A percentile compares a stretch with the other conserved stretches of the same genome.
Evolutionary conservation across 2,329 filamentous ascomycete species (phyloP).

Genomic region (Anisogramma anomala): DNA sequence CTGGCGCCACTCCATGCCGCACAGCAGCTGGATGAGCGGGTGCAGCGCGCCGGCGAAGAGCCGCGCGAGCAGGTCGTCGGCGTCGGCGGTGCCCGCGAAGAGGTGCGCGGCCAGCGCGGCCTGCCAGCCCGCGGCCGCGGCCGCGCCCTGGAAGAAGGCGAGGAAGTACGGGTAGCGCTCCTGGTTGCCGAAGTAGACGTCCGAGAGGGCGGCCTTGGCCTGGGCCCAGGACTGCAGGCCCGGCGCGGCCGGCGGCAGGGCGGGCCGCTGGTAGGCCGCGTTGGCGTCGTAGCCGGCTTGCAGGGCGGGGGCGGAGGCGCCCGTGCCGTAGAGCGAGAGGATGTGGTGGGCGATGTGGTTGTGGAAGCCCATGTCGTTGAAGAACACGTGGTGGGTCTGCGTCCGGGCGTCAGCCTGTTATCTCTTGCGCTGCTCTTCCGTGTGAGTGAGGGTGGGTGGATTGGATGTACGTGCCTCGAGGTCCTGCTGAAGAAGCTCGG

Average conservation of each 20-base stretch:
- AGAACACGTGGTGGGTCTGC: slow-evolving; percentile 62
- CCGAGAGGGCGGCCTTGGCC: too few relatives aligned
- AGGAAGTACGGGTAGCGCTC: slow-evolving; percentile 62
- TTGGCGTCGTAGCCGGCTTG: slow-evolving; percentile 55
- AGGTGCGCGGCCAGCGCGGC: slow-evolving; percentile 53
- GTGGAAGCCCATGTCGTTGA: slow-evolving; percentile 65
- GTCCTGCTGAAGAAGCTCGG: slow-evolving; percentile 64
- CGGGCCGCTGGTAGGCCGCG: slow-evolving; percentile 51
- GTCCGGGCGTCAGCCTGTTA: not conserved
- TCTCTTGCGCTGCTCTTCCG: too few relatives aligned
- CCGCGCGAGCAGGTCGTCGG: slow-evolving; percentile 57
- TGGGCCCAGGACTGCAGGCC: slow-evolving; percentile 44
- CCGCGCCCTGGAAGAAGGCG: slow-evolving; percentile 62
- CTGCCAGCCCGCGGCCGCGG: slow-evolving; percentile 49
- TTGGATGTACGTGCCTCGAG: slow-evolving; percentile 37
- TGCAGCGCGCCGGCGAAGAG: slow-evolving; percentile 56
- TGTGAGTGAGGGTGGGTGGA: not conserved
- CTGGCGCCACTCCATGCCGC: slow-evolving; percentile 71
- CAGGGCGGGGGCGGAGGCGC: slow-evolving; percentile 49
- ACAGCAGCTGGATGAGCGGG: slow-evolving; percentile 75
- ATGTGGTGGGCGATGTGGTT: slow-evolving; percentile 72
- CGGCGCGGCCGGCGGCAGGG: slow-evolving; percentile 35
- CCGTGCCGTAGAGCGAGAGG: slow-evolving; percentile 64
- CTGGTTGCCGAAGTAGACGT: slow-evolving; percentile 51
- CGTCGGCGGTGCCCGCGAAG: slow-evolving; percentile 52